Evolutionary conservation across 305 asterid genomes (phyloP), one percentile per base, ranked within the genome.

Genomic region (Euphrasia arctica): DNA sequence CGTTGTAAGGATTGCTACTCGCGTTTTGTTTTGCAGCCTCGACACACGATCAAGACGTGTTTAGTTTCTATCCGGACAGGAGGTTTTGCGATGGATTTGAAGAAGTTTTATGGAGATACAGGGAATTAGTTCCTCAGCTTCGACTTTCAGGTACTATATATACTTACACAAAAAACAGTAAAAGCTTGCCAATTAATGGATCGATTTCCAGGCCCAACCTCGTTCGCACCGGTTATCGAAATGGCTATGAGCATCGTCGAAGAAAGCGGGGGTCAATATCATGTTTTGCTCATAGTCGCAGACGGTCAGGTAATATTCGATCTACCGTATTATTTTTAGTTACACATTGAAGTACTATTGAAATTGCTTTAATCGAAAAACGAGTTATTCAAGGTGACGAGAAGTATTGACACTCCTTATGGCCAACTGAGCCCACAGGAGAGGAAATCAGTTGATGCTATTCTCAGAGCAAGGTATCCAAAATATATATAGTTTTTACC

Each of bases 341-440:
- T 10, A 12, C 6, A 47, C 9, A 9, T 39, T 9, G 43, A 36
- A 39, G 43, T 39, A 39, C 9, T 39, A 7, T 39, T 7, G 9
- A 39, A 39, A 43, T 43, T 43, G 50, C 4, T 43, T 2, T 43
- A 43, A 11, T 43, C 9, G 55, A 12, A 49, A 49, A 49, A 49
- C 15, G 1, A 4, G 22, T 5, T 5, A 12, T 50, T 1, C 22
- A 25, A 79, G 81, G 85, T 80, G 36, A 80, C 82, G 6, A 77
- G 80, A 77, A 80, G 82, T 57, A 76, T 77, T 36, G 82, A 80
- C 61, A 80, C 78, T 27, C 63, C 28, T 36, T 2, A 60, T 5
- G 80, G 80, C 25, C 72, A 60, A 27, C 59, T 80, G 54, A 80
- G 85, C 60, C 78, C 75, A 31, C 82, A 80, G 61, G 85, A 80